Percentiles rank a stretch among this genome's conserved stretches.
Evolutionary conservation across 1,284 basidiomycete genomes (phyloP).

Genomic region (Pulveroboletus sp.): DNA sequence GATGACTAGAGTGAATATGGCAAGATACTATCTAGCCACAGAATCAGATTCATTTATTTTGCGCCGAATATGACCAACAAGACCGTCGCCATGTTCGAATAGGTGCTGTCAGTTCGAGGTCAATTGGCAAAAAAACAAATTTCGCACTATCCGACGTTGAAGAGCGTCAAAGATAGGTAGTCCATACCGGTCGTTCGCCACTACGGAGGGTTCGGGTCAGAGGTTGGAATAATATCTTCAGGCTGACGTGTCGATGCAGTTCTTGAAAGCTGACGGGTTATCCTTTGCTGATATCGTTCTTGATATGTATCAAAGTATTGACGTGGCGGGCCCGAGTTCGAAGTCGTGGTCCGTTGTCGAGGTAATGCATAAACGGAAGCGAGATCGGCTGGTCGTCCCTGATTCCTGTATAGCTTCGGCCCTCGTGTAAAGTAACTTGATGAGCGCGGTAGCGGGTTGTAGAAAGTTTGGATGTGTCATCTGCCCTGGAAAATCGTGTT

Average conservation of each 20-base stretch:
- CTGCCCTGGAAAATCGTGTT: neutral
- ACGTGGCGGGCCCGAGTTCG: neutral
- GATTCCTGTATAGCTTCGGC: neutral
- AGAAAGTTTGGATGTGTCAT: neutral
- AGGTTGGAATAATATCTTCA: conserved; percentile 38
- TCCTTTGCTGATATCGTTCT: neutral
- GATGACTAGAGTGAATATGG: conserved; percentile 31
- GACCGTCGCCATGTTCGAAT: conserved; percentile 15
- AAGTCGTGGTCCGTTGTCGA: neutral
- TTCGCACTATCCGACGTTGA: conserved; percentile 43
- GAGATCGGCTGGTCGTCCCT: neutral
- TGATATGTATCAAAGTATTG: neutral
- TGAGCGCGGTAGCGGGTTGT: neutral
- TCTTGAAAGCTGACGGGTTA: neutral
- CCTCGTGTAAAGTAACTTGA: neutral
- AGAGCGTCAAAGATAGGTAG: conserved; percentile 47
- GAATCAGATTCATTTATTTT: conserved; percentile 26
- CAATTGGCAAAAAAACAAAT: conserved; percentile 41
- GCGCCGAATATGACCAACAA: conserved; percentile 39
- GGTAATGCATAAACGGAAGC: conserved; percentile 1
- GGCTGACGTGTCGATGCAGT: conserved; percentile 23
- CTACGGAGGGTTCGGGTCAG: conserved; percentile 46
- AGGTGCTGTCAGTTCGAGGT: conserved; percentile 45
- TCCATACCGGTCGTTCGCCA: conserved; percentile 44
- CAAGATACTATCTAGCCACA: neutral